Conservation (phyloP, 805 yeast species). For the Pichia deserticola region DNA sequence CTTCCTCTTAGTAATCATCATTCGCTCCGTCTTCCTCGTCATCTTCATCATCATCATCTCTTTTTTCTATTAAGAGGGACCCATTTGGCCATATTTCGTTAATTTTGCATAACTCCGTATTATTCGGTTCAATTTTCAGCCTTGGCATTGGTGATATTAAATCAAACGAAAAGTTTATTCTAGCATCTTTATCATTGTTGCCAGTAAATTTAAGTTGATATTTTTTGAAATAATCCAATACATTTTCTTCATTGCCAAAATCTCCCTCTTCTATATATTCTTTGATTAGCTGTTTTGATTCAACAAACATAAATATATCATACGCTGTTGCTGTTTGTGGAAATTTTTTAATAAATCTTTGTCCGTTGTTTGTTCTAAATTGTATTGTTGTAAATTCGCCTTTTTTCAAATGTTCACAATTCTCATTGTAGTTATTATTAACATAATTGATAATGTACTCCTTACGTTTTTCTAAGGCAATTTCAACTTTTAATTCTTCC, state of each 20-base stretch:
- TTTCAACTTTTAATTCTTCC: conserved; percentile 14
- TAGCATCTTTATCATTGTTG: conserved; percentile 6
- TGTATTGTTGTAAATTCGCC: conserved; percentile 38
- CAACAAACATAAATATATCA: conserved; percentile 46
- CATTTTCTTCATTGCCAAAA: conserved; percentile 10
- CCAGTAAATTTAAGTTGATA: conserved; percentile 3
- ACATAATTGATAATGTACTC: conserved; percentile 4
- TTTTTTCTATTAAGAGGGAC: conserved; percentile 26
- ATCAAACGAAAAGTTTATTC: conserved; percentile 27
- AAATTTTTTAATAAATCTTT: conserved; percentile 40
- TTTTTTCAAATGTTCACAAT: conserved; percentile 15
- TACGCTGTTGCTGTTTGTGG: conserved; percentile 30
- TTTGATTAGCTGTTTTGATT: conserved; percentile 28
- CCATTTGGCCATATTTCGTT: conserved; percentile 34
- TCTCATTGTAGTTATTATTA: conserved; percentile 7
- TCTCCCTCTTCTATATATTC: conserved; percentile 8
- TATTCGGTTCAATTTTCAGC: conserved; percentile 21
- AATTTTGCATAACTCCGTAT: conserved; percentile 17
- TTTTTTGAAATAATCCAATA: conserved; percentile 8
- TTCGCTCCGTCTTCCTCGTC: conserved; percentile 3
- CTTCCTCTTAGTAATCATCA: background rate
- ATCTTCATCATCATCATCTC: conserved; percentile 13
- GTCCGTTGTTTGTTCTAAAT: conserved; percentile 48
- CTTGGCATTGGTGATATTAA: conserved; percentile 32
- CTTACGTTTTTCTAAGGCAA: background rate